Evolutionary conservation across 2,329 filamentous ascomycete genomes (phyloP), one percentile per base, ranked within the genome.

Genomic region (Dothistroma septosporum): DNA sequence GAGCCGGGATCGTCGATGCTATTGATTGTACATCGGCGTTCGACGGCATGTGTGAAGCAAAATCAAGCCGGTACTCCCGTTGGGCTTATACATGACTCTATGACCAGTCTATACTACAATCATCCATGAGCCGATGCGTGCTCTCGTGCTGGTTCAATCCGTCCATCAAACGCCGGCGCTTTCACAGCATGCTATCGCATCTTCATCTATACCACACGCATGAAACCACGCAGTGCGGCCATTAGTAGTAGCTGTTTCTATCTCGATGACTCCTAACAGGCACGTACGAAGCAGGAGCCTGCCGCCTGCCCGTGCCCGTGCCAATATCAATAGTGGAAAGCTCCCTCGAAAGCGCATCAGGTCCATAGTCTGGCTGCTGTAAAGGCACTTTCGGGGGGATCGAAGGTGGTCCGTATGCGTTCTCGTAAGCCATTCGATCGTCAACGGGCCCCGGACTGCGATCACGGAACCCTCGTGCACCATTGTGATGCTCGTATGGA

Each of bases 271-370:
- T 72, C 56, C 69, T 64, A 22, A 73, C 71, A 16, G 69, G 70
- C 53, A 69, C 69, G 65, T 65, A 72, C 53, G 64, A 65, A 50
- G 60, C 60, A 22, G 66, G 67, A 16, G 62, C 61, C 21, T 44
- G 54, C 9, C 61, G 53, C 44, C 62, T 59, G 28, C 62, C 61
- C 8, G 61, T 59, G 28, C 62, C 61, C 8, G 61, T 35, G 21
- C 78, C 77, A 63, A 80, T 75, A 63, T 81, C 78, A 62, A 80
- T 79, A 64, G 72, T 76, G 63, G 74, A 85, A 80, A 92, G 83
- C 76, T 92, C 89, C 64, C 90, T 80, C 74, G 88, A 83, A 56
- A 92, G 76, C 21, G 87, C 84, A 81, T 80, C 64, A 84, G 79
- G 59, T 81, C 81, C 28, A 16, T 66, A 69, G 19, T 61, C 64